phyloP scores from a whole-genome alignment of 179 eudicot species.

The Gypsophila paniculata region DNA sequence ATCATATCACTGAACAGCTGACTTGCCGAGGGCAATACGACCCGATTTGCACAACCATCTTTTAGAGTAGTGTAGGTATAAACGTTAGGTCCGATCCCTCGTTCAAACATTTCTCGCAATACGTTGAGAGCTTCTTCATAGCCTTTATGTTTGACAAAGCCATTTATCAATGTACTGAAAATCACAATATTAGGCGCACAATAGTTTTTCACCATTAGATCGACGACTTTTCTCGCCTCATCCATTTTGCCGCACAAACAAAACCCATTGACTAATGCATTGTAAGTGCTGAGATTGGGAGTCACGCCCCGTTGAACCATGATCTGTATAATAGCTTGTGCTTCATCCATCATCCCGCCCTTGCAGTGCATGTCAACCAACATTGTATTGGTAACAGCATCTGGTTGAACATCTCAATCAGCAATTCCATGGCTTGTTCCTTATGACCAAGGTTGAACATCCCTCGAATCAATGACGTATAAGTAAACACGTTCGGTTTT shows the following conservation, averaged over 20 bases:
- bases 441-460: no score
- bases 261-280: neutral
- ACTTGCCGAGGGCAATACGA: neutral
- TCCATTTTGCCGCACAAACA: constrained; percentile 6
- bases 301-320: neutral
- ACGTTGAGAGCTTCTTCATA: neutral
- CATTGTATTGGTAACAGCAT: neutral
- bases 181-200: neutral
- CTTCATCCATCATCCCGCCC: constrained; percentile 10
- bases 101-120: neutral
- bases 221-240: constrained; percentile 2
- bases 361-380: constrained; percentile 9
- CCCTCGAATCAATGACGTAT: no score
- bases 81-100: neutral
- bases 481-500: no score
- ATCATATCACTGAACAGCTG: neutral
- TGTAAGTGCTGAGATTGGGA: neutral
- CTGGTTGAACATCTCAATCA: no score
- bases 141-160: neutral
- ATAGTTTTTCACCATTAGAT: constrained; percentile 2
- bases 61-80: neutral
- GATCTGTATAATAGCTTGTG: neutral
- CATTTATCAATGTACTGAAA: constrained; percentile 12
- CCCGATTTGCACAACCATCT: neutral
- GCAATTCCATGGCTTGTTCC: no score